Conservation (phyloP, 768 basidiomycete species). For the Lentinula edodes region DNA sequence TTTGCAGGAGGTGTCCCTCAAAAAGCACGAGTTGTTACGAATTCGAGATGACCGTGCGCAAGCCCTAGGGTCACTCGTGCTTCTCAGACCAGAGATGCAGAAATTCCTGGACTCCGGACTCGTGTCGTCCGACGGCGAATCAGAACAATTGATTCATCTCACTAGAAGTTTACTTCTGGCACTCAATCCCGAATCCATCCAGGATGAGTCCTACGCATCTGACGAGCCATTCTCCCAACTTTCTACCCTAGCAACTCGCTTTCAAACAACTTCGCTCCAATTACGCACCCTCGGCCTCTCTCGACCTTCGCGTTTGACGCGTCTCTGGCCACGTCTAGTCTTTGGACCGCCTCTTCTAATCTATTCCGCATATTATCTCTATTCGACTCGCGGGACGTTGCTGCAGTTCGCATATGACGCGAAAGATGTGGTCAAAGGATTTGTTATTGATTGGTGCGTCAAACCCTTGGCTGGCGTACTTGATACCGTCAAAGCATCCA, state of each 20-base stretch:
- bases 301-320: slow-evolving; percentile 63
- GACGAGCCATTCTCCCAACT: slow-evolving; percentile 20
- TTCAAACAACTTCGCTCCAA: not conserved
- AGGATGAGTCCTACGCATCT: slow-evolving; percentile 17
- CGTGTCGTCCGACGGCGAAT: not conserved
- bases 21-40: slow-evolving; percentile 52
- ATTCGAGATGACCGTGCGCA: slow-evolving; percentile 67
- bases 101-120: slow-evolving; percentile 9
- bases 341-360: slow-evolving; percentile 66
- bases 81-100: slow-evolving; percentile 43
- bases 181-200: not conserved
- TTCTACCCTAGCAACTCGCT: slow-evolving; percentile 5
- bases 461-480: slow-evolving; percentile 81
- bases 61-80: slow-evolving; percentile 57
- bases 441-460: slow-evolving; percentile 79
- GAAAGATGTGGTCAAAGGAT: slow-evolving; percentile 61
- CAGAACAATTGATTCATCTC: not conserved
- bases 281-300: slow-evolving; percentile 28
- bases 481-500: slow-evolving; percentile 52
- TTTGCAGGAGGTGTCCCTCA: slow-evolving; percentile 66
- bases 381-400: slow-evolving; percentile 56
- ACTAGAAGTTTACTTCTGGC: not conserved
- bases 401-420: slow-evolving; percentile 52
- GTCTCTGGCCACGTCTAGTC: slow-evolving; percentile 79
- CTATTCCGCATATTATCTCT: slow-evolving; percentile 44